Percentiles rank a stretch among this genome's conserved stretches.
These are phyloP conservation scores for Boletus bicolor DNA, from an alignment of 768 basidiomycete genomes.

Conservation along the genomic window DNA sequence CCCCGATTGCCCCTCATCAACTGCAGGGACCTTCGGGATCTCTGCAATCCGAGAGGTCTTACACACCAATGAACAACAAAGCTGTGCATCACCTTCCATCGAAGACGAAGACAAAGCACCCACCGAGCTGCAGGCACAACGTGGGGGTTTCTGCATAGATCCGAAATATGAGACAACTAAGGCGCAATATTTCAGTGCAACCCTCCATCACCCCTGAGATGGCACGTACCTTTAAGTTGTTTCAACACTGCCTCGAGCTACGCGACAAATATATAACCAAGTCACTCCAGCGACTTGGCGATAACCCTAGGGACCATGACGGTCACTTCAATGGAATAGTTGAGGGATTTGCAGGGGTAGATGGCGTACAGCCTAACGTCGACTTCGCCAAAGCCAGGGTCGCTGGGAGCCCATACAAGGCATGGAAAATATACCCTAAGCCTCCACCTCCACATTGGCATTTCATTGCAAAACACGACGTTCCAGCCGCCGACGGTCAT, in stretches of 20 bases:
- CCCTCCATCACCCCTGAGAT: slow-evolving; percentile 41
- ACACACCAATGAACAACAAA: slow-evolving; percentile 17
- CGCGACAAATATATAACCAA: slow-evolving; percentile 93
- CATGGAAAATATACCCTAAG: slow-evolving; percentile 88
- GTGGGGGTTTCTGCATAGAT: slow-evolving; percentile 18
- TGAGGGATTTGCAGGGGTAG: slow-evolving; percentile 59
- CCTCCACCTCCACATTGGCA: slow-evolving; percentile 98
- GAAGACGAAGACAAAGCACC: slow-evolving; percentile 38
- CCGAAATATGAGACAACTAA: slow-evolving; percentile 4
- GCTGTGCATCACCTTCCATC: slow-evolving; percentile 17
- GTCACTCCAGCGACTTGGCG: slow-evolving; percentile 89
- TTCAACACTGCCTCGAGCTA: slow-evolving; percentile 82
- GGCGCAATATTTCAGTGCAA: slow-evolving; percentile 15
- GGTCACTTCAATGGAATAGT: slow-evolving; percentile 67
- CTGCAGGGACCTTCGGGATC: slow-evolving; percentile 40
- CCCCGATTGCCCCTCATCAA: slow-evolving; percentile 29
- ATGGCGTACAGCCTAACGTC: slow-evolving; percentile 64
- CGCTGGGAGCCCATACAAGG: slow-evolving; percentile 37
- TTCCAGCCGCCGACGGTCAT: slow-evolving; percentile 40
- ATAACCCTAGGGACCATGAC: slow-evolving; percentile 92
- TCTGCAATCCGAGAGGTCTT: slow-evolving; percentile 33
- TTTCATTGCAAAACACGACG: slow-evolving; percentile 56
- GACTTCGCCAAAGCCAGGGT: slow-evolving; percentile 31
- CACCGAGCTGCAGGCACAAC: slow-evolving; percentile 32
- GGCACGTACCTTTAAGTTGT: slow-evolving; percentile 58